Conservation (phyloP, 805 yeast species). For the Kodamaea hsintzibuensis region DNA sequence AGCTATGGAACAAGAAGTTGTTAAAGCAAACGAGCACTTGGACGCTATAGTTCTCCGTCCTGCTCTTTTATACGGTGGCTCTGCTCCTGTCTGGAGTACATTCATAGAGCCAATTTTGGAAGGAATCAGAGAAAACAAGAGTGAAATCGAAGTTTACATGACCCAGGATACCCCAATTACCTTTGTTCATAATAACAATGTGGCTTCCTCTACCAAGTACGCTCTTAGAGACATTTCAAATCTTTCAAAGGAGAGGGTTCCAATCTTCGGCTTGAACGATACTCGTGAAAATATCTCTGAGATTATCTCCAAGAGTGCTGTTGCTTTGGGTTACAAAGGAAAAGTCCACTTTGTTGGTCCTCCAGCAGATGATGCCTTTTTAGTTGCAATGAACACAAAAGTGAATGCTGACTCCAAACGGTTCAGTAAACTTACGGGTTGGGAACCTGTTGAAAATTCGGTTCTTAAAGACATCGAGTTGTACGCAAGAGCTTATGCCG, state of each 20-base stretch:
- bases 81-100: slow-evolving; percentile 3
- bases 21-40: neutral
- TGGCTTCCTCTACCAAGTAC: neutral
- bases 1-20: slow-evolving; percentile 1
- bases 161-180: neutral
- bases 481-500: neutral
- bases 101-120: neutral
- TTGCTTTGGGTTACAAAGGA: neutral
- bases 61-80: slow-evolving; percentile 5
- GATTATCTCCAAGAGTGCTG: neutral
- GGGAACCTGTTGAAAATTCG: neutral
- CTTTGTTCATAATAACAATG: neutral
- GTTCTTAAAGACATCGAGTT: neutral
- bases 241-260: neutral
- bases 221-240: neutral
- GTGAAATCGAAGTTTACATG: neutral
- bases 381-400: neutral
- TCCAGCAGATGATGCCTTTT: neutral
- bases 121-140: neutral
- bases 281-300: neutral
- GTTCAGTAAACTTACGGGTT: neutral
- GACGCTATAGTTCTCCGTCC: slow-evolving; percentile 6
- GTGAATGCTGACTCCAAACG: neutral
- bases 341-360: neutral
- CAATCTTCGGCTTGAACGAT: neutral